These are phyloP conservation scores for Prunus mira DNA, from an alignment of 306 rosid genomes.

Conservation along the genomic window DNA sequence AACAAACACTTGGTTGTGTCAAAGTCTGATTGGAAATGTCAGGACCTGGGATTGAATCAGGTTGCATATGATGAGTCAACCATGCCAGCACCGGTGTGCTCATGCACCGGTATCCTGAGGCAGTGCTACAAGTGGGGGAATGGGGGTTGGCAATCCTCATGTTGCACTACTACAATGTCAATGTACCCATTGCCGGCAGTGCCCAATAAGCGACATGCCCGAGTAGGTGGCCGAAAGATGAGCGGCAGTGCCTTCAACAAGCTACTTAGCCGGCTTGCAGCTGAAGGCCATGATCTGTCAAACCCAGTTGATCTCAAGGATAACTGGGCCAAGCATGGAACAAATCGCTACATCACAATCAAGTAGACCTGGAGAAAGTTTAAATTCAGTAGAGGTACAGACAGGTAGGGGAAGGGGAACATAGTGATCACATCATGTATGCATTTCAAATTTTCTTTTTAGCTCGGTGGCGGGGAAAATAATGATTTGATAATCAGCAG, in stretches of 20 bases:
- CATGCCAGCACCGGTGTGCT: slow-evolving; percentile 92
- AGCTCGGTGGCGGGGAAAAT: neutral
- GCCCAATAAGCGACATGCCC: slow-evolving; percentile 95
- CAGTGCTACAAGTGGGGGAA: slow-evolving; percentile 99
- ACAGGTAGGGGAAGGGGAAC: slow-evolving; percentile 12
- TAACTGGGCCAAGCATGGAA: slow-evolving; percentile 98
- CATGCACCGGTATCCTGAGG: slow-evolving; percentile 77
- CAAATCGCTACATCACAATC: slow-evolving; percentile 96
- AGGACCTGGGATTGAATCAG: slow-evolving; percentile 87
- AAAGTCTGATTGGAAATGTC: slow-evolving; percentile 93
- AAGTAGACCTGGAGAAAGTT: slow-evolving; percentile 40
- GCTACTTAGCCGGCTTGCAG: slow-evolving; percentile 86
- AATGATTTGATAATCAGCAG: slow-evolving; percentile 9
- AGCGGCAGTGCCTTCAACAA: slow-evolving; percentile 97
- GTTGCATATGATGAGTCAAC: slow-evolving; percentile 90
- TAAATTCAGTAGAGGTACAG: slow-evolving; percentile 2
- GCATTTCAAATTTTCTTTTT: neutral
- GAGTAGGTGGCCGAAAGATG: slow-evolving; percentile 96
- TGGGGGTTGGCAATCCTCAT: slow-evolving; percentile 99
- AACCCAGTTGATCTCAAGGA: slow-evolving; percentile 88
- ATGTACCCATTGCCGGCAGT: slow-evolving; percentile 94
- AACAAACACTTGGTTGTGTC: slow-evolving; percentile 62
- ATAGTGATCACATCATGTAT: slow-evolving; percentile 5
- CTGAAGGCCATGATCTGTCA: slow-evolving; percentile 94
- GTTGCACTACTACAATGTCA: slow-evolving; percentile 88